Base-by-base conservation (phyloP, 768 basidiomycete species). In the Phylloporus sp. region DNA sequence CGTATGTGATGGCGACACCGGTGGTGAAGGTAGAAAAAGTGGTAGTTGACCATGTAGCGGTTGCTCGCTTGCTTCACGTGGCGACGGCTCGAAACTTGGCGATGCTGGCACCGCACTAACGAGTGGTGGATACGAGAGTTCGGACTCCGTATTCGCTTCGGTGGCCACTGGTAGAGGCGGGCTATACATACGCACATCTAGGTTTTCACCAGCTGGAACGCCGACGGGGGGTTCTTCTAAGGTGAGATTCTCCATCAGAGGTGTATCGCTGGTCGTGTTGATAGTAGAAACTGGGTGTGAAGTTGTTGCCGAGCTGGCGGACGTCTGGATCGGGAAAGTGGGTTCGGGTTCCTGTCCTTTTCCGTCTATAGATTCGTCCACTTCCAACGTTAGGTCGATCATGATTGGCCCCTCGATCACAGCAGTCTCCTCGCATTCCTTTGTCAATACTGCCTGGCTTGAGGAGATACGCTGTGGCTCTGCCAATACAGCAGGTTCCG, bases 21-120 rank as follows among this genome's bases (percentile, higher is more conserved):
- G 62, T 6, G 71, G 71, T 32, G 76, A 79, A 29, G 77, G 77
- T 23, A 78, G 54, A 52, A 79, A 79, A 37, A 78, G 62, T 23
- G 77, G 78, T 13, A 70, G 51, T 39, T 58, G 65, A 9, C 59
- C 60, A 40, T 47, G 52, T 21, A 33, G 21, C 14, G 10, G 24
- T 15, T 34, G 47, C 14, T 42, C 51, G 26, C 35, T 56, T 34
- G 48, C 44, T 47, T 56, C 56, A 21, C 18, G 48, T 35, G 54
- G 49, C 13, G 44, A 45, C 21, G 35, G 38, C 7, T 49, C 49
- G 22, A 52, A 43, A 38, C 32, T 46, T 38, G 47, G 28, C 22
- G 32, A 36, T 27, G 38, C 45, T 8, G 42, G 32, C 31, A 48
- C 48, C n/a, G 15, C 23, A 21, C 14, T 23, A 14, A 23, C 42